A percentile compares a stretch with the other conserved stretches of the same genome.
Conservation (phyloP, 306 rosid species). For the Glycine soja region DNA sequence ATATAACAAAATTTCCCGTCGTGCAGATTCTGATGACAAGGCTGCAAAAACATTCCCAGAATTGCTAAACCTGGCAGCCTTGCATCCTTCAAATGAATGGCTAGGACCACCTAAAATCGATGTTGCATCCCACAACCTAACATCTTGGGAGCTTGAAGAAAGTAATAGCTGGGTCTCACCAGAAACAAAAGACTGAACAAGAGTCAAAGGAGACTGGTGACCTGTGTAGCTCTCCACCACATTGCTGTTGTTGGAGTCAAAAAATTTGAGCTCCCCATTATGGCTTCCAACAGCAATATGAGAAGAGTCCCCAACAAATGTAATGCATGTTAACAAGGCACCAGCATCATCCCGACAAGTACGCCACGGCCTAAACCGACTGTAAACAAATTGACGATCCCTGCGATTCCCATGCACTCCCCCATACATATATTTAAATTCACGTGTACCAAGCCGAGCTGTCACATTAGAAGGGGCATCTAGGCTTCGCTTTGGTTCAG, state of each 20-base stretch:
- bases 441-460: conserved; percentile 92
- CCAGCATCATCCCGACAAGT: conserved; percentile 92
- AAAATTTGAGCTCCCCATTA: conserved; percentile 85
- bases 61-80: conserved; percentile 93
- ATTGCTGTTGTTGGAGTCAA: conserved; percentile 74
- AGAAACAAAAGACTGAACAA: conserved; percentile 75
- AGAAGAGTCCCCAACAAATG: conserved; percentile 87
- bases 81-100: conserved; percentile 91
- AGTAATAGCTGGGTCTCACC: conserved; percentile 83
- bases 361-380: conserved; percentile 97
- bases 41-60: conserved; percentile 83
- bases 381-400: conserved; percentile 96
- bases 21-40: conserved; percentile 70
- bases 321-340: conserved; percentile 82
- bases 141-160: conserved; percentile 90
- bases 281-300: conserved; percentile 92
- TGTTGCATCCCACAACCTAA: conserved; percentile 85
- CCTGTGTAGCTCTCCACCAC: conserved; percentile 83
- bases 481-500: conserved; percentile 92
- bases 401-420: conserved; percentile 95
- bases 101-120: conserved; percentile 78
- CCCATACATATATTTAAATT: conserved; percentile 76
- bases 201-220: conserved; percentile 88
- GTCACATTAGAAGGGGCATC: conserved; percentile 95
- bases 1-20: conserved; percentile 82